These are phyloP conservation scores for Penicillium sp. DNA, from an alignment of 2,329 filamentous ascomycete species.

Conservation along the genomic window DNA sequence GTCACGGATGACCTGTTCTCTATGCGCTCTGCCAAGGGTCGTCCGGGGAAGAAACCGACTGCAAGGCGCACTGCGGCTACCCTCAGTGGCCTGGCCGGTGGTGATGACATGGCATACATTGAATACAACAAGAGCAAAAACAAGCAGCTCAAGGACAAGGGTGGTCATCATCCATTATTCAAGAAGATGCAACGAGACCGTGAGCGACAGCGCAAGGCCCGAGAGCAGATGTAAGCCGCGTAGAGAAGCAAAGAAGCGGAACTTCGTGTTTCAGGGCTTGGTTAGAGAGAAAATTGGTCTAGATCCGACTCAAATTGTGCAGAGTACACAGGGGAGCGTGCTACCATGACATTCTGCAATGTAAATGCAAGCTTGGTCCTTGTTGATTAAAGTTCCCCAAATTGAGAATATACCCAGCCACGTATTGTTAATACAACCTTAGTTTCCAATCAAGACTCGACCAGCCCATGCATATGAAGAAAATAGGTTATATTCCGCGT, in stretches of 20 bases:
- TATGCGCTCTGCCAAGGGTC: slow-evolving; percentile 53
- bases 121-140: slow-evolving; percentile 78
- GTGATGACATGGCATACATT: slow-evolving; percentile 96
- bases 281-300: background rate
- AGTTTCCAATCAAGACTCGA: background rate
- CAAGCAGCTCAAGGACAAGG: slow-evolving; percentile 67
- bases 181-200: slow-evolving; percentile 68
- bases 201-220: slow-evolving; percentile 58
- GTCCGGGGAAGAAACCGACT: slow-evolving; percentile 55
- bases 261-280: background rate
- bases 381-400: slow-evolving; percentile 3
- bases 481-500: too few relatives aligned
- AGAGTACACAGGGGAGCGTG: slow-evolving; percentile 8
- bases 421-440: background rate
- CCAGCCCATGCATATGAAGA: too few relatives aligned
- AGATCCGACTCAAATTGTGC: background rate
- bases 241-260: background rate
- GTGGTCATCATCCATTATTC: slow-evolving; percentile 65
- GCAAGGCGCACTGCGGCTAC: slow-evolving; percentile 82
- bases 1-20: slow-evolving; percentile 71
- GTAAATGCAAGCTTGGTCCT: background rate
- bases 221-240: slow-evolving; percentile 27
- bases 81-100: slow-evolving; percentile 83
- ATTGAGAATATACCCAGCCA: slow-evolving; percentile 9
- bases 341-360: background rate